phyloP scores from a whole-genome alignment of 305 asterid genomes.

The Withania somnifera region DNA sequence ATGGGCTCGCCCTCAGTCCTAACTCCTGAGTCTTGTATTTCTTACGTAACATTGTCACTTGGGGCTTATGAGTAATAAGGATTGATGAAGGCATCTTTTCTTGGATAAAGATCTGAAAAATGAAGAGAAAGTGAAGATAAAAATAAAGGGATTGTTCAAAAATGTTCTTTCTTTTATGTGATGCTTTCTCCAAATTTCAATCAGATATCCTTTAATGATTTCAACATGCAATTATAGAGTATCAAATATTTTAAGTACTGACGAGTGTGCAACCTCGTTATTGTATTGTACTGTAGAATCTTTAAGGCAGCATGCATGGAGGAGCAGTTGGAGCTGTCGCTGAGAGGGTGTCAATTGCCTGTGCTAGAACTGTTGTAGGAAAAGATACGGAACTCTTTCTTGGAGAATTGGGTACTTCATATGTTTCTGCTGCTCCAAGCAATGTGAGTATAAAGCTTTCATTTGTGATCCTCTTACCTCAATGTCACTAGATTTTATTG shows the following conservation, averaged over 20 bases:
- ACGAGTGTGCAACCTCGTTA: neutral
- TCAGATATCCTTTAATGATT: neutral
- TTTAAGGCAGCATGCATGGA: conserved; percentile 66
- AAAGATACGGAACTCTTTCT: conserved; percentile 57
- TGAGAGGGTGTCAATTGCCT: conserved; percentile 54
- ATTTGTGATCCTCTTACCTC: neutral
- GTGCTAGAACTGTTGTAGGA: conserved; percentile 74
- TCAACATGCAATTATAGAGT: neutral
- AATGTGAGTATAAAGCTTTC: conserved; percentile 26
- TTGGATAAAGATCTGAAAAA: neutral
- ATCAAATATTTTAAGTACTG: neutral
- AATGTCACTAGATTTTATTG: neutral
- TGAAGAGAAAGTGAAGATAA: neutral
- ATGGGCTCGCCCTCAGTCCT: neutral
- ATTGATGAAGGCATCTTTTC: neutral
- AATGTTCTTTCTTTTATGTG: neutral
- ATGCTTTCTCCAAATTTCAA: neutral
- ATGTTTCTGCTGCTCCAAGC: conserved; percentile 58
- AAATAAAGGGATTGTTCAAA: neutral
- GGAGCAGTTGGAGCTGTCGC: conserved; percentile 69
- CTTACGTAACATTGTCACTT: neutral
- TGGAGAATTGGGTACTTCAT: conserved; percentile 61
- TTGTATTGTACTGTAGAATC: conserved; percentile 26
- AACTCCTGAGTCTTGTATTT: neutral
- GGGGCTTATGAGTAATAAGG: neutral